phyloP scores from a whole-genome alignment of 2,329 filamentous ascomycete genomes.

The Fusarium dimerum region DNA sequence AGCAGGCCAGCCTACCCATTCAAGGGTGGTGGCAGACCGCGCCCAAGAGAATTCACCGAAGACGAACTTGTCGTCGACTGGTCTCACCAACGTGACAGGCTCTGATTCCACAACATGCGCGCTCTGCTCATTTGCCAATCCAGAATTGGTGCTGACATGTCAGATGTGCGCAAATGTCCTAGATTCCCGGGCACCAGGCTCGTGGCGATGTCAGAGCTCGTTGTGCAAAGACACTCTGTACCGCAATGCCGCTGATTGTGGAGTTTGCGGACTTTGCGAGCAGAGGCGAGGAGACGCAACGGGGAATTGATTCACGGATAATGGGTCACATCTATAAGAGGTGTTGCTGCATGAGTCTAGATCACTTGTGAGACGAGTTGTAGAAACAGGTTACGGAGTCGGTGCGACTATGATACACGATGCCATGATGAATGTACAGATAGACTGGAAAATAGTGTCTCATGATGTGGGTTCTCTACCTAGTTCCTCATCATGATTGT shows the following conservation, averaged over 20 bases:
- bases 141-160: constrained; percentile 58
- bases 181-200: constrained; percentile 51
- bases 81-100: constrained; percentile 40
- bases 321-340: too few relatives aligned
- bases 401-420: neutral
- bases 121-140: constrained; percentile 67
- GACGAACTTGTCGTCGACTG: neutral
- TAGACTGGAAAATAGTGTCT: too few relatives aligned
- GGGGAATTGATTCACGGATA: too few relatives aligned
- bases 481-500: neutral
- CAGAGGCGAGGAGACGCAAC: constrained; percentile 31
- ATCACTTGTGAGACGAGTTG: neutral
- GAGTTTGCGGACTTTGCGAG: constrained; percentile 71
- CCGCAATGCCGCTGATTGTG: constrained; percentile 69
- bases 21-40: neutral
- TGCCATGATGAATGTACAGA: neutral
- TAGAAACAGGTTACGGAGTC: neutral
- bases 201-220: constrained; percentile 65
- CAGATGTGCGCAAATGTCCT: constrained; percentile 71
- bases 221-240: constrained; percentile 60
- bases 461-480: neutral
- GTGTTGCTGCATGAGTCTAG: too few relatives aligned
- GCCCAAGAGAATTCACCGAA: neutral
- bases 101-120: constrained; percentile 37
- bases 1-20: neutral